Percentiles rank a stretch among this genome's conserved stretches.
Conservation (phyloP, 495 filamentous ascomycete genomes). For the Neurospora sublineolata region DNA sequence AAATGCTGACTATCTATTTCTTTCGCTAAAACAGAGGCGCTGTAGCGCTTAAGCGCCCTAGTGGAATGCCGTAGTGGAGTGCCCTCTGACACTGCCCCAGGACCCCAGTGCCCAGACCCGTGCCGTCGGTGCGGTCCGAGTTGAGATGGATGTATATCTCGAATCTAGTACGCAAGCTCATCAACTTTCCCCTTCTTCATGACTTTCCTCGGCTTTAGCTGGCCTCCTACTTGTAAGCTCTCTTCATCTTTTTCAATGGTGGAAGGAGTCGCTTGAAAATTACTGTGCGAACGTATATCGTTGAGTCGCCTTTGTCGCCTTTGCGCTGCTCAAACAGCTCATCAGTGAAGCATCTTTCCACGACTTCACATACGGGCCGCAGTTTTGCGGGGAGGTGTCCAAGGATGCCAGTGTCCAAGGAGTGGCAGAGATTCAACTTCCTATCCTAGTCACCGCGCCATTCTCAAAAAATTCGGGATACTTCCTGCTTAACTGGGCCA, state of each 20-base stretch:
- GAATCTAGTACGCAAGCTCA: background rate
- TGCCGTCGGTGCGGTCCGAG: background rate
- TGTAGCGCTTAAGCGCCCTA: background rate
- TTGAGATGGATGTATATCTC: background rate
- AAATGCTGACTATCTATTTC: background rate
- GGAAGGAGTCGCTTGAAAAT: background rate
- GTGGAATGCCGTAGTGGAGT: background rate
- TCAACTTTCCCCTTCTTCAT: background rate
- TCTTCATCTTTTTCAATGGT: background rate
- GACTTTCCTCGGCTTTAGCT: background rate
- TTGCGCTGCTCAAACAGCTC: background rate
- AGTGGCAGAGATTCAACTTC: background rate
- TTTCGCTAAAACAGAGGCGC: background rate
- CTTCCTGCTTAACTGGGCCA: background rate
- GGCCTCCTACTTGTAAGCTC: too few relatives aligned
- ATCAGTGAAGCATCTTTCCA: background rate
- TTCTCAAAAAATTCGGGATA: background rate
- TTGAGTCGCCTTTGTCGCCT: too few relatives aligned
- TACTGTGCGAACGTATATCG: too few relatives aligned
- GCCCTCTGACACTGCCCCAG: background rate
- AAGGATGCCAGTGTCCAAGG: background rate
- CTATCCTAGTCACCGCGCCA: background rate
- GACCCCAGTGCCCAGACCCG: background rate
- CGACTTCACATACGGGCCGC: background rate
- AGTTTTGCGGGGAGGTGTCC: background rate